These are phyloP conservation scores for Solanum bulbocastanum DNA, from an alignment of 257 asterid species.

Conservation along the genomic window DNA sequence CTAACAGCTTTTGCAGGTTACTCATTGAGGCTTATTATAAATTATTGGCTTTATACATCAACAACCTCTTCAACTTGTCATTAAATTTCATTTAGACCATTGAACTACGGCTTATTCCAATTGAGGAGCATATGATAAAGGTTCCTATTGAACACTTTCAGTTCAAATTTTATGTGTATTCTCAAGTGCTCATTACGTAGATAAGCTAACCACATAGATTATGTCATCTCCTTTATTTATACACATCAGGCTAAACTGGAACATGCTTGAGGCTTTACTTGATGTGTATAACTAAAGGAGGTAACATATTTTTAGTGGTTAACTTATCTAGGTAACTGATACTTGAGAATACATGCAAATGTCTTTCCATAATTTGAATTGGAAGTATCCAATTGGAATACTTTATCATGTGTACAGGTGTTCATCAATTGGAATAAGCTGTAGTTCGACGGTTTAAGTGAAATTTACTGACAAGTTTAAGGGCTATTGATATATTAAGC, in stretches of 20 bases:
- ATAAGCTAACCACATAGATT: background rate
- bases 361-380: background rate
- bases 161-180: background rate
- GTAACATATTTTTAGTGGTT: background rate
- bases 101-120: background rate
- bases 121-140: background rate
- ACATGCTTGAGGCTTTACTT: background rate
- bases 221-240: background rate
- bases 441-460: background rate
- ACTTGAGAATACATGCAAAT: background rate
- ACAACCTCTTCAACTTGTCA: background rate
- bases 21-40: background rate
- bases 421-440: background rate
- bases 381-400: background rate
- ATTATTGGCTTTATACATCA: background rate
- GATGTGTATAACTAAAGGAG: background rate
- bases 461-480: background rate
- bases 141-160: background rate
- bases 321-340: background rate
- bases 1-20: background rate
- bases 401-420: background rate
- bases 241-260: background rate
- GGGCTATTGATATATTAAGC: background rate
- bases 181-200: background rate
- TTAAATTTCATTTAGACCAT: background rate